Evolutionary conservation across 2,329 filamentous ascomycete species (phyloP).

Genomic region (Aspergillus phoenicis): DNA sequence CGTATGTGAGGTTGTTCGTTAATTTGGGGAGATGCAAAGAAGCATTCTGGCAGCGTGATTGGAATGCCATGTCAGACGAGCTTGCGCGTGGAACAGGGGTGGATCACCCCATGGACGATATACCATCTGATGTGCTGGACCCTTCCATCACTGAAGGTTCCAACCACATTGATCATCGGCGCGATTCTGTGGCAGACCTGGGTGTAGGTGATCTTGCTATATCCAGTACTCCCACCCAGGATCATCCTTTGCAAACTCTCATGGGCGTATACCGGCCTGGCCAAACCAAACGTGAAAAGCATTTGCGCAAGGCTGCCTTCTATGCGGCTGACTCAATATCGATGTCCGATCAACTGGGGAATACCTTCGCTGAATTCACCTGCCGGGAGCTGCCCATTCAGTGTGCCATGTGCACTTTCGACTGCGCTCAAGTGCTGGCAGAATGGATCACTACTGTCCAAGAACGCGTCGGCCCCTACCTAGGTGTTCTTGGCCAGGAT

Average conservation of each 20-base stretch:
- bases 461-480: slow-evolving; percentile 85
- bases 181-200: slow-evolving; percentile 41
- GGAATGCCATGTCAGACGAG: slow-evolving; percentile 87
- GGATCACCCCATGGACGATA: slow-evolving; percentile 66
- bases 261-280: slow-evolving; percentile 38
- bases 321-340: slow-evolving; percentile 90
- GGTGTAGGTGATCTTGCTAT: slow-evolving; percentile 42
- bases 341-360: slow-evolving; percentile 82
- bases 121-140: slow-evolving; percentile 34
- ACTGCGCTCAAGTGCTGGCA: slow-evolving; percentile 89
- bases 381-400: slow-evolving; percentile 86
- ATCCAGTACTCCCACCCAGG: slow-evolving; percentile 39
- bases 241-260: slow-evolving; percentile 33
- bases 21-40: slow-evolving; percentile 92
- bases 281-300: slow-evolving; percentile 74
- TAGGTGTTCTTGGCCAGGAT: slow-evolving; percentile 84
- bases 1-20: slow-evolving; percentile 89
- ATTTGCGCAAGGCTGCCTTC: slow-evolving; percentile 90
- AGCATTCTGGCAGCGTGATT: slow-evolving; percentile 91
- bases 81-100: slow-evolving; percentile 76
- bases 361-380: slow-evolving; percentile 81
- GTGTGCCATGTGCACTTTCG: slow-evolving; percentile 87
- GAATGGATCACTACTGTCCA: slow-evolving; percentile 95
- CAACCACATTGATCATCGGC: slow-evolving; percentile 26
- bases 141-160: slow-evolving; percentile 28